Evolutionary conservation across 306 rosid genomes (phyloP).

Genomic region (Mimosa bimucronata): DNA sequence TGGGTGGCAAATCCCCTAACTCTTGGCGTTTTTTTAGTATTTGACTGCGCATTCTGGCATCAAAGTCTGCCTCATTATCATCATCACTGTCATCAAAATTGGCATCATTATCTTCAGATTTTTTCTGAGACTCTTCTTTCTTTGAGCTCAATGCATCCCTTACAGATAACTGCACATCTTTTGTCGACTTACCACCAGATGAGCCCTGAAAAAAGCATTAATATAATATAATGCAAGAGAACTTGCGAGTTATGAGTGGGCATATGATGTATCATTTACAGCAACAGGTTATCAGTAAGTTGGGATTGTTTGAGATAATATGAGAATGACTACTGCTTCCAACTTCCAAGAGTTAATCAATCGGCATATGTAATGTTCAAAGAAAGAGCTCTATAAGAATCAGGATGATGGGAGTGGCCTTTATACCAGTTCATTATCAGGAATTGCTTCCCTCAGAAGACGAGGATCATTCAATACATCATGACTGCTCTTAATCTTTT

Average conservation of each 20-base stretch:
- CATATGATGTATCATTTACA: constrained; percentile 13
- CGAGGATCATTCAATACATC: constrained; percentile 98
- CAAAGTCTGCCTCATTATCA: constrained; percentile 79
- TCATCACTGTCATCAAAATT: constrained; percentile 51
- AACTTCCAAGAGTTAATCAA: neutral
- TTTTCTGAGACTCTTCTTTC: constrained; percentile 69
- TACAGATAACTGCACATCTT: constrained; percentile 77
- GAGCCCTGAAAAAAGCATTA: constrained; percentile 52
- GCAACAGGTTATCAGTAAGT: constrained; percentile 20
- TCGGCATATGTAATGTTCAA: constrained; percentile 22
- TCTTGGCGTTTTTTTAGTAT: constrained; percentile 81
- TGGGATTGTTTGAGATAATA: constrained; percentile 22
- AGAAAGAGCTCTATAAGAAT: constrained; percentile 23
- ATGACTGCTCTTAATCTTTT: constrained; percentile 93
- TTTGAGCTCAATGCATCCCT: constrained; percentile 78
- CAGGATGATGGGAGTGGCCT: constrained; percentile 26
- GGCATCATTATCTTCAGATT: constrained; percentile 47
- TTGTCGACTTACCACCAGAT: constrained; percentile 50
- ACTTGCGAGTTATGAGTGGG: neutral
- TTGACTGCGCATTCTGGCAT: constrained; percentile 83
- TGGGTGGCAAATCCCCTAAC: constrained; percentile 68
- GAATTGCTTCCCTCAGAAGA: constrained; percentile 69
- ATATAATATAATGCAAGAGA: constrained; percentile 3
- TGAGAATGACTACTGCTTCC: constrained; percentile 19
- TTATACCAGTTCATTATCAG: constrained; percentile 58